A percentile compares a stretch with the other conserved stretches of the same genome.
Conservation (phyloP, 2,329 filamentous ascomycete species). For the Cyphellophora attinorum region DNA sequence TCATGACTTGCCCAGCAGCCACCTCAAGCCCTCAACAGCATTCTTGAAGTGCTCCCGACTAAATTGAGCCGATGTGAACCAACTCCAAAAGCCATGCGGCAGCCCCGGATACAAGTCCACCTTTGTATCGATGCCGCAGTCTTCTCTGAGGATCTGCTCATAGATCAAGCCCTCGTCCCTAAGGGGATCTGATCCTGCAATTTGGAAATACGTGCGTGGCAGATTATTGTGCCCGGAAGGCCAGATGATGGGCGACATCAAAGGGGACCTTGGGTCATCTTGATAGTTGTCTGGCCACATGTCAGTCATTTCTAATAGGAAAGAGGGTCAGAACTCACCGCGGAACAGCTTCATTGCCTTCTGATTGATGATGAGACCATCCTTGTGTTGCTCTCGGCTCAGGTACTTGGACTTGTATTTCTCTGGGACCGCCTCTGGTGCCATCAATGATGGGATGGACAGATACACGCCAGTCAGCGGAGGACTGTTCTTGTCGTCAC, state of each 20-base stretch:
- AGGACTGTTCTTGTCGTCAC: constrained; percentile 26
- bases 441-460: constrained; percentile 30
- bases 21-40: constrained; percentile 14
- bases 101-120: constrained; percentile 24
- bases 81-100: constrained; percentile 23
- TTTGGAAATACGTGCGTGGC: constrained; percentile 19
- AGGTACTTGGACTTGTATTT: constrained; percentile 26
- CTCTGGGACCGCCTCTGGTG: constrained; percentile 24
- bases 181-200: constrained; percentile 21
- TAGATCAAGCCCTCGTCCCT: constrained; percentile 21
- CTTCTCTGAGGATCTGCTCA: constrained; percentile 17
- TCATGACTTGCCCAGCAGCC: constrained; percentile 14
- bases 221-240: constrained; percentile 20
- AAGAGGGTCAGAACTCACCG: too few species aligned
- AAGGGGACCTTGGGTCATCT: too few species aligned
- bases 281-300: too few species aligned
- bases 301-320: too few species aligned
- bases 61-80: constrained; percentile 18
- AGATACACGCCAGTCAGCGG: constrained; percentile 39
- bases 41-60: constrained; percentile 20
- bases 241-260: constrained; percentile 13
- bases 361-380: constrained; percentile 26
- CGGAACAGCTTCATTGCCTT: constrained; percentile 20
- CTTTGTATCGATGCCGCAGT: constrained; percentile 21
- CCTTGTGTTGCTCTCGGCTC: constrained; percentile 31